Conservation (phyloP, 495 filamentous ascomycete genomes). For the Tuber calosporum region DNA sequence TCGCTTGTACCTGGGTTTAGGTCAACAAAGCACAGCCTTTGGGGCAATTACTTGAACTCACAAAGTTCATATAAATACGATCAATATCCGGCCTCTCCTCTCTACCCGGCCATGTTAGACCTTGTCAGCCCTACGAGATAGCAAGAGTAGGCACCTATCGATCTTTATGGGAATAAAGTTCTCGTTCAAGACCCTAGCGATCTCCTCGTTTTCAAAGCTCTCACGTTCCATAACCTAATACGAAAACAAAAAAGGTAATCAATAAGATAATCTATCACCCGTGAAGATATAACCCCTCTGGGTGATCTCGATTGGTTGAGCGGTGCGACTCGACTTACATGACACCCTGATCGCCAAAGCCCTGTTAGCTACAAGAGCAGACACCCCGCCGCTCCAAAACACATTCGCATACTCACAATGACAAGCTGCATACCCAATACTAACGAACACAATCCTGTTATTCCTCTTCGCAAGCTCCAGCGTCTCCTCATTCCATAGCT, state of each 20-base stretch:
- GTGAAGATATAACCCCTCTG: background rate
- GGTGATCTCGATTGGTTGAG: slow-evolving; percentile 9
- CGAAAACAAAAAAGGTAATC: background rate
- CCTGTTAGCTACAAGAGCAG: slow-evolving; percentile 13
- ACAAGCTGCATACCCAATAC: slow-evolving; percentile 92
- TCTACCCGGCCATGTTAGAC: slow-evolving; percentile 27
- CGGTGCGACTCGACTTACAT: slow-evolving; percentile 35
- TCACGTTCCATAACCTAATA: slow-evolving; percentile 68
- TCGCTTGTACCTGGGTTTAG: slow-evolving; percentile 57
- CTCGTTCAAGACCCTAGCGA: slow-evolving; percentile 75
- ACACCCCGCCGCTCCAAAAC: background rate
- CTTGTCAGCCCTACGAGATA: background rate
- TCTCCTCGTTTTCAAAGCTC: slow-evolving; percentile 73
- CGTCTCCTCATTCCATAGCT: slow-evolving; percentile 72
- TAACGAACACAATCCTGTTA: slow-evolving; percentile 85
- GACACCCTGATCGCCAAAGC: slow-evolving; percentile 37
- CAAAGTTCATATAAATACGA: slow-evolving; percentile 97
- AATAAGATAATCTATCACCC: background rate
- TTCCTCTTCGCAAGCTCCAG: slow-evolving; percentile 66
- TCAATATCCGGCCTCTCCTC: slow-evolving; percentile 95
- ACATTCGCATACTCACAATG: slow-evolving; percentile 59
- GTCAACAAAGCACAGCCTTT: slow-evolving; percentile 14
- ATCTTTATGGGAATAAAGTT: slow-evolving; percentile 88
- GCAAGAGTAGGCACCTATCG: slow-evolving; percentile 53
- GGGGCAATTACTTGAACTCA: slow-evolving; percentile 40